A percentile compares a stretch with the other conserved stretches of the same genome.
phyloP scores from a whole-genome alignment of 2,329 filamentous ascomycete species.

The Chlorencoelia australis region DNA sequence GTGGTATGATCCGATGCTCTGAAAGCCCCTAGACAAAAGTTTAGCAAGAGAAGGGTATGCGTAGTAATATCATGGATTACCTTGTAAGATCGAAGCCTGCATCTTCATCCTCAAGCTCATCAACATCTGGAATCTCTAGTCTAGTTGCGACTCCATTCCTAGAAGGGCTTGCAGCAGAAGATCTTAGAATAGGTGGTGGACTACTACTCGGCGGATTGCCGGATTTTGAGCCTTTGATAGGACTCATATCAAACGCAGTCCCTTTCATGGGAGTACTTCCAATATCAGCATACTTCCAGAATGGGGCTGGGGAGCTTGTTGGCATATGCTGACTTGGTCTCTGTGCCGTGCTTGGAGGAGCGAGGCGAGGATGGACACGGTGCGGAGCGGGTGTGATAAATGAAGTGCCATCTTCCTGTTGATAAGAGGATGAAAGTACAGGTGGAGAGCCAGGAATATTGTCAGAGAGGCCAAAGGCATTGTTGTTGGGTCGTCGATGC shows the following conservation, averaged over 20 bases:
- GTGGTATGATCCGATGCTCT: conserved; percentile 55
- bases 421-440: conserved; percentile 50
- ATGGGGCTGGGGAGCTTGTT: conserved; percentile 74
- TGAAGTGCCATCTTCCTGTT: conserved; percentile 48
- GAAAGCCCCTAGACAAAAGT: conserved; percentile 39
- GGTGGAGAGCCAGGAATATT: conserved; percentile 47
- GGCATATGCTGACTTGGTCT: conserved; percentile 78
- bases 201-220: conserved; percentile 44
- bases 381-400: conserved; percentile 66
- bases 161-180: conserved; percentile 21
- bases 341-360: conserved; percentile 71
- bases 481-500: conserved; percentile 34
- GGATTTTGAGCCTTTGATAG: conserved; percentile 36
- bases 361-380: conserved; percentile 62
- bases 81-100: conserved; percentile 25
- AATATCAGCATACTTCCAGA: conserved; percentile 79
- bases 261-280: conserved; percentile 55
- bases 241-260: conserved; percentile 46
- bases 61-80: too few relatives aligned
- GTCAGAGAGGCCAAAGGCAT: conserved; percentile 37
- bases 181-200: conserved; percentile 33
- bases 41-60: conserved; percentile 21
- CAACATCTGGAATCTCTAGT: conserved; percentile 13
- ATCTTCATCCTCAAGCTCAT: conserved; percentile 23
- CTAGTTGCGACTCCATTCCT: conserved; percentile 14